Evolutionary conservation across 2,329 filamentous ascomycete genomes (phyloP), one percentile per base, ranked within the genome.

Genomic region (Dactylonectria estremocensis): DNA sequence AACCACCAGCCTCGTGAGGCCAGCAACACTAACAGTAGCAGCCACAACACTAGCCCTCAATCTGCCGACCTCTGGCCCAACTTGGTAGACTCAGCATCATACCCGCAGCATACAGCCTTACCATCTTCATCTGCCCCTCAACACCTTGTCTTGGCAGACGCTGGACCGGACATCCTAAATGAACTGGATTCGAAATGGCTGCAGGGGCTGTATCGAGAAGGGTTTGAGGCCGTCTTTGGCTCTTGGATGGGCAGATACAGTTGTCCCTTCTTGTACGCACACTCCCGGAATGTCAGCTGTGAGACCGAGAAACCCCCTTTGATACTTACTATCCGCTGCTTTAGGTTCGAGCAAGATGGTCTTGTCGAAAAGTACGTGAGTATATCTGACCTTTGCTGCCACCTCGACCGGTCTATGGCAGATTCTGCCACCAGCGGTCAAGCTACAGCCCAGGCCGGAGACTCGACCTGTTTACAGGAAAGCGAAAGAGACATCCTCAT

Each of bases 181-280:
- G 43, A 67, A 2, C 9, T 53, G 0, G 76, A 77, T 49, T 68
- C 48, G 1, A 56, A 57, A 43, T 79, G 76, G 75, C 69, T 79
- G 3, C 70, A 73, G 13, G 67, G 58, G 9, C 76, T 83, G 10
- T 83, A 81, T 65, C 69, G 75, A 33, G 72, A 73, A 48, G 78
- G 79, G 0, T 84, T 83, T 43, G 81, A 83, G 54, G 74, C 77
- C 3, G 76, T 83, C 0, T 83, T 84, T 69, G 82, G 82, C 2
- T 83, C 80, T 0, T 83, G 81, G 81, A 77, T 84, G 73, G 81
- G 82, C 0, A 78, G 78, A 64, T 80, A 83, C 54, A 79, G 82
- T 60, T 83, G 81, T 65, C 82, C 82, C 14, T 83, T 84, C 54
- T 66, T 81, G 80, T 83, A 73, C 18, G 81, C 72, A 35, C 48